phyloP scores from a whole-genome alignment of 768 basidiomycete genomes.

The Aureoboletus auriporus region DNA sequence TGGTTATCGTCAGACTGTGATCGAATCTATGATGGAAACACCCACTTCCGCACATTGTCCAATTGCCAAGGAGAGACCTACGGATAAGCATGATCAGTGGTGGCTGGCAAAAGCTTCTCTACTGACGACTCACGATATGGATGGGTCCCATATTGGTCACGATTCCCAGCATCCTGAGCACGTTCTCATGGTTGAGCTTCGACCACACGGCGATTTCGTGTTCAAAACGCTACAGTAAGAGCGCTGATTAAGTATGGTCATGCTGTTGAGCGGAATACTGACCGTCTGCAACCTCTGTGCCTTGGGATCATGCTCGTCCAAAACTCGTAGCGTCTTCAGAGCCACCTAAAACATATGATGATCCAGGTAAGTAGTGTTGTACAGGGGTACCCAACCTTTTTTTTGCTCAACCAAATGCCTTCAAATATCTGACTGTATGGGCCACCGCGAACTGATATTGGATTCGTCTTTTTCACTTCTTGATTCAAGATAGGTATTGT shows the following conservation, averaged over 20 bases:
- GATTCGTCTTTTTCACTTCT: constrained; percentile 39
- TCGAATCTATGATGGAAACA: background rate
- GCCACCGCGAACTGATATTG: constrained; percentile 45
- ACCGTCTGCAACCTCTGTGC: constrained; percentile 38
- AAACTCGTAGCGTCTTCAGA: constrained; percentile 48
- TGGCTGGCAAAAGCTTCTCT: background rate
- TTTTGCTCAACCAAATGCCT: constrained; percentile 52
- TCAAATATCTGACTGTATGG: constrained; percentile 52
- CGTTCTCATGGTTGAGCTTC: constrained; percentile 44
- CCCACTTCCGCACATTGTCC: constrained; percentile 52
- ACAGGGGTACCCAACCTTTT: constrained; percentile 35
- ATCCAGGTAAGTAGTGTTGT: too few relatives aligned
- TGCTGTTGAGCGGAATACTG: background rate
- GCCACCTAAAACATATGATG: constrained; percentile 41
- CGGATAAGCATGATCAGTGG: background rate
- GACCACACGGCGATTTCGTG: constrained; percentile 56
- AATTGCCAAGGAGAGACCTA: constrained; percentile 64
- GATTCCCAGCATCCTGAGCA: constrained; percentile 49
- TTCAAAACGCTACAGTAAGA: constrained; percentile 44
- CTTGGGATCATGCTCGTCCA: constrained; percentile 41
- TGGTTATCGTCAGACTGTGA: background rate
- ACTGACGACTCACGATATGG: constrained; percentile 37
- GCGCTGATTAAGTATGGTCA: background rate
- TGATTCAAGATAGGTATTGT: constrained; percentile 49
- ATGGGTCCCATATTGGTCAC: constrained; percentile 51